These are phyloP conservation scores for Penicillium cataractarum DNA, from an alignment of 495 filamentous ascomycete species.

Conservation along the genomic window DNA sequence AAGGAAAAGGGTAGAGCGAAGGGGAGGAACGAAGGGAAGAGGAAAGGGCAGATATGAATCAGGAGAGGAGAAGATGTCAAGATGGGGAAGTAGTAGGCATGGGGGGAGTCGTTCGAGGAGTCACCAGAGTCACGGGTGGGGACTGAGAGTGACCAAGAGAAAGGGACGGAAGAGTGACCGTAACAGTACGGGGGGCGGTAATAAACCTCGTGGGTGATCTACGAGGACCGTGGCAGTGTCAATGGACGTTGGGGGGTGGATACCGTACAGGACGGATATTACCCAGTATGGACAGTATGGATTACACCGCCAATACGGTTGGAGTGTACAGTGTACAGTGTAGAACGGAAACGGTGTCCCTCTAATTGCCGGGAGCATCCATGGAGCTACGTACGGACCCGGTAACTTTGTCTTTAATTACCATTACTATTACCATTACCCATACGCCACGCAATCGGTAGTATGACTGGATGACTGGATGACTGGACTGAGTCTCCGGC, in stretches of 20 bases:
- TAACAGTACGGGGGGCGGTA: slow-evolving; percentile 5
- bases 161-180: slow-evolving; percentile 14
- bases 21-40: slow-evolving; percentile 16
- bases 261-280: background rate
- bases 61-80: slow-evolving; percentile 16
- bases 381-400: background rate
- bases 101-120: slow-evolving; percentile 22
- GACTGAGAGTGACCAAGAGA: slow-evolving; percentile 35
- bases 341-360: slow-evolving; percentile 1
- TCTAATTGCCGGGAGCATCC: background rate
- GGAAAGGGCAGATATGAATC: slow-evolving; percentile 19
- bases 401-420: slow-evolving; percentile 1
- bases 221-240: slow-evolving; percentile 22
- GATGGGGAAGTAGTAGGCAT: slow-evolving; percentile 17
- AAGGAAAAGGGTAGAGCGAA: slow-evolving; percentile 17
- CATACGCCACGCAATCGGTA: slow-evolving; percentile 18
- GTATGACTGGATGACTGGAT: too few relatives aligned
- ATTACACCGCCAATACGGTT: background rate
- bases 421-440: background rate
- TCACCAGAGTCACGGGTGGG: slow-evolving; percentile 33
- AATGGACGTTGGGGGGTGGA: background rate
- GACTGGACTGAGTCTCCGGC: slow-evolving; percentile 8
- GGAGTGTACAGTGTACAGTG: background rate
- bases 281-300: background rate
- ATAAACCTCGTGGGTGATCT: slow-evolving; percentile 20